Evolutionary conservation across 2,329 filamentous ascomycete genomes (phyloP).

Genomic region (Elsinoe ampelina): DNA sequence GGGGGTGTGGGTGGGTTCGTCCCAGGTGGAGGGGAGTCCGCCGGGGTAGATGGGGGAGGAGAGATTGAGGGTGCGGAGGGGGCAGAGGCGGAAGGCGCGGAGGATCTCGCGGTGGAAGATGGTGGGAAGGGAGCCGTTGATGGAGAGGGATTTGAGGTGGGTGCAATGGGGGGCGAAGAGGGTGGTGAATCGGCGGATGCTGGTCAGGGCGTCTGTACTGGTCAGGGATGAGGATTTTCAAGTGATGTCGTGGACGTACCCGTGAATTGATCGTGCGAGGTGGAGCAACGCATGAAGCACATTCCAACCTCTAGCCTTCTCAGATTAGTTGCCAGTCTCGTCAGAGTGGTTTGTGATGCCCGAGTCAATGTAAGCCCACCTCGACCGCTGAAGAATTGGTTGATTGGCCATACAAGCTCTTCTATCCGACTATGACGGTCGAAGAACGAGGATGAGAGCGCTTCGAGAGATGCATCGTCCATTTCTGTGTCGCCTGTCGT

Average conservation of each 20-base stretch:
- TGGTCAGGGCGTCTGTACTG: neutral
- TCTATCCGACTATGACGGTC: neutral
- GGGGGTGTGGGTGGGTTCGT: neutral
- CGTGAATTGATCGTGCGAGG: neutral
- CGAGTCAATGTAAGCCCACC: neutral
- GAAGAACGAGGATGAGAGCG: neutral
- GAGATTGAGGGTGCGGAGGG: neutral
- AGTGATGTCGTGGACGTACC: neutral
- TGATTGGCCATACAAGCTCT: neutral
- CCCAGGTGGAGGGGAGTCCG: neutral
- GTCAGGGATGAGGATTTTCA: neutral
- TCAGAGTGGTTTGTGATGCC: neutral
- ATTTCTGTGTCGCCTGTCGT: neutral
- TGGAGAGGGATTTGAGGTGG: neutral
- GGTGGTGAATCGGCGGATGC: neutral
- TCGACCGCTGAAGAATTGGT: neutral
- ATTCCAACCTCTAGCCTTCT: neutral
- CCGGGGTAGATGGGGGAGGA: neutral
- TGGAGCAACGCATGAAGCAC: neutral
- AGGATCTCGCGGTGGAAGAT: neutral
- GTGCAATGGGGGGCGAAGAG: neutral
- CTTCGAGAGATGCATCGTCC: neutral
- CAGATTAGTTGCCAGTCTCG: neutral
- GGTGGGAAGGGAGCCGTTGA: neutral
- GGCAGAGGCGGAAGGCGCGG: constrained; percentile 2